phyloP scores from a whole-genome alignment of 1,284 basidiomycete genomes.

The Somion occarium region DNA sequence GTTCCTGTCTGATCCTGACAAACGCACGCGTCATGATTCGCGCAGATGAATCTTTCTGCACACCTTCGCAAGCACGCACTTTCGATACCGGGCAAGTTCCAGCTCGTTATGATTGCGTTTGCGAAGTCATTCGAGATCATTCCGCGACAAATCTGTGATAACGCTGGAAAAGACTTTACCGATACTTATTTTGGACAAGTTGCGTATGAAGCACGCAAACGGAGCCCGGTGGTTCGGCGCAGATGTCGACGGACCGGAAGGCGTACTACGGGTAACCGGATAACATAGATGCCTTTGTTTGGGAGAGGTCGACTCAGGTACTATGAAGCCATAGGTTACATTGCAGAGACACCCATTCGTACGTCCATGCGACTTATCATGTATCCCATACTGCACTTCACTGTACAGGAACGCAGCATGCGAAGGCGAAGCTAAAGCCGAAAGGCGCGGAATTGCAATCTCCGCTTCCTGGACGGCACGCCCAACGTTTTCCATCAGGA shows the following conservation, averaged over 20 bases:
- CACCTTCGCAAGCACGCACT: constrained; percentile 88
- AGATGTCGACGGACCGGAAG: constrained; percentile 86
- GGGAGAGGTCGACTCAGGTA: too few species aligned
- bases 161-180: constrained; percentile 96
- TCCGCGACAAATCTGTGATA: constrained; percentile 97
- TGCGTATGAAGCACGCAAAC: constrained; percentile 94
- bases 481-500: too few species aligned
- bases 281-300: constrained; percentile 97
- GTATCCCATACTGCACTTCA: too few species aligned
- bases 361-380: too few species aligned
- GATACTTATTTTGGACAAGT: constrained; percentile 96
- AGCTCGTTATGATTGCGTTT: constrained; percentile 93
- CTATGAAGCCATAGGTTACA: too few species aligned
- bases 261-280: constrained; percentile 92
- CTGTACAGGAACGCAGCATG: too few species aligned
- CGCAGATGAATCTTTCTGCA: constrained; percentile 94
- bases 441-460: too few species aligned
- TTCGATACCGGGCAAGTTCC: constrained; percentile 94
- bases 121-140: constrained; percentile 98
- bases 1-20: constrained; percentile 1
- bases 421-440: too few species aligned
- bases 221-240: constrained; percentile 91
- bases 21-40: constrained; percentile 1
- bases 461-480: too few species aligned
- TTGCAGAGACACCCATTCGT: too few species aligned